Percentiles rank a stretch among this genome's conserved stretches.
Evolutionary conservation across 2,329 filamentous ascomycete genomes (phyloP).

Genomic region (Myriosclerotinia scirpicola): DNA sequence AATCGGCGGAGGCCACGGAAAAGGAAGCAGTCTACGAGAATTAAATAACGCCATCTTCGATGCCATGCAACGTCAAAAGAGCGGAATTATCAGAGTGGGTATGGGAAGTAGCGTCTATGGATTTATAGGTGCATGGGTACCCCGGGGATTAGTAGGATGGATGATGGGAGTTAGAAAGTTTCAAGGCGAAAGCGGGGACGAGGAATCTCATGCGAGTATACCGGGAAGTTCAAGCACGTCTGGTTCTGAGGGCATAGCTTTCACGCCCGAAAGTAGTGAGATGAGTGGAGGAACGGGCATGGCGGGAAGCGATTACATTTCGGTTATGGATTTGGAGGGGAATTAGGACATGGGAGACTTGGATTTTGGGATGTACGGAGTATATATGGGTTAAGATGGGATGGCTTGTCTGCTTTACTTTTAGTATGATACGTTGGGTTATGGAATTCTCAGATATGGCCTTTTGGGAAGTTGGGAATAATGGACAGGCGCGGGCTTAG

Average conservation of each 20-base stretch:
- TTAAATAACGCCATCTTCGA: constrained; percentile 90
- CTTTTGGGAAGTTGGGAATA: not conserved
- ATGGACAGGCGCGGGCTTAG: not conserved
- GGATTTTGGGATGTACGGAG: not conserved
- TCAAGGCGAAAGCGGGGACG: constrained; percentile 15
- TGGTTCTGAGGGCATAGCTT: constrained; percentile 22
- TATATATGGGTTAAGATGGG: not conserved
- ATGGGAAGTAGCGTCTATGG: constrained; percentile 83
- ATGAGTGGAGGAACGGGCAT: constrained; percentile 25
- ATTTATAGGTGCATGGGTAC: constrained; percentile 78
- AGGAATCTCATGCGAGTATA: not conserved
- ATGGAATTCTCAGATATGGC: not conserved
- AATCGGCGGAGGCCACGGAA: constrained; percentile 46
- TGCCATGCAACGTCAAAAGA: constrained; percentile 60
- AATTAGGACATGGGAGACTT: not conserved
- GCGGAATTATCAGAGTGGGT: constrained; percentile 72
- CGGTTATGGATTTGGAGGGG: constrained; percentile 25
- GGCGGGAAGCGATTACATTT: constrained; percentile 36
- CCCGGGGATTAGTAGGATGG: constrained; percentile 77
- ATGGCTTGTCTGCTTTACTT: not conserved
- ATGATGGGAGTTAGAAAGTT: constrained; percentile 81
- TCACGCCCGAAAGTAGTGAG: constrained; percentile 28
- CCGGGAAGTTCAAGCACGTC: constrained; percentile 12
- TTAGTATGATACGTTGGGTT: not conserved
- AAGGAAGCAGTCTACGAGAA: constrained; percentile 65